Evolutionary conservation across 1,284 basidiomycete genomes (phyloP).

Genomic region (Fomitopsis pinicola): DNA sequence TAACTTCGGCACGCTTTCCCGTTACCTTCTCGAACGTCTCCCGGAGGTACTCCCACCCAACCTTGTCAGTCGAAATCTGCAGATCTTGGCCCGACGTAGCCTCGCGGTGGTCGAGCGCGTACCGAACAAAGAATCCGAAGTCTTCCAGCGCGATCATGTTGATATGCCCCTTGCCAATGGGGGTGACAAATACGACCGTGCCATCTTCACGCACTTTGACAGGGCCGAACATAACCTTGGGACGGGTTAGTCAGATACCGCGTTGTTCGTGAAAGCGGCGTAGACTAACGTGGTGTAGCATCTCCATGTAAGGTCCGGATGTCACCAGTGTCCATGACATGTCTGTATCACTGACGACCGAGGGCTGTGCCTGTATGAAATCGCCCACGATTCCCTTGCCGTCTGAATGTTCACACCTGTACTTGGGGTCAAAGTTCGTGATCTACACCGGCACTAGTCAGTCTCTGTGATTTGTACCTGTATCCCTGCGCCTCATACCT

Average conservation of each 20-base stretch:
- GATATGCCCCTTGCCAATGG: constrained; percentile 23
- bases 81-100: constrained; percentile 38
- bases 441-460: constrained; percentile 15
- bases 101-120: constrained; percentile 39
- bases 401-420: constrained; percentile 16
- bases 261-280: background rate
- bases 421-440: constrained; percentile 28
- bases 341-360: constrained; percentile 15
- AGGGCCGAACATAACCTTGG: constrained; percentile 25
- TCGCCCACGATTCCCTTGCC: constrained; percentile 17
- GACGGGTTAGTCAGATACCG: background rate
- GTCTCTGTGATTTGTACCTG: background rate
- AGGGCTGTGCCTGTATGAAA: constrained; percentile 14
- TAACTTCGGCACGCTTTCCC: constrained; percentile 35
- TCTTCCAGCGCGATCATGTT: constrained; percentile 30
- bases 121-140: constrained; percentile 32
- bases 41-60: constrained; percentile 40
- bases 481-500: constrained; percentile 28
- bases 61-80: constrained; percentile 39
- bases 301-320: constrained; percentile 32
- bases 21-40: constrained; percentile 41
- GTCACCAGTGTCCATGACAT: constrained; percentile 28
- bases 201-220: constrained; percentile 25
- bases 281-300: constrained; percentile 25
- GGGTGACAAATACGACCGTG: constrained; percentile 24